A percentile compares a stretch with the other conserved stretches of the same genome.
Conservation (phyloP, 2,329 filamentous ascomycete genomes). For the Didymella segeticola region DNA sequence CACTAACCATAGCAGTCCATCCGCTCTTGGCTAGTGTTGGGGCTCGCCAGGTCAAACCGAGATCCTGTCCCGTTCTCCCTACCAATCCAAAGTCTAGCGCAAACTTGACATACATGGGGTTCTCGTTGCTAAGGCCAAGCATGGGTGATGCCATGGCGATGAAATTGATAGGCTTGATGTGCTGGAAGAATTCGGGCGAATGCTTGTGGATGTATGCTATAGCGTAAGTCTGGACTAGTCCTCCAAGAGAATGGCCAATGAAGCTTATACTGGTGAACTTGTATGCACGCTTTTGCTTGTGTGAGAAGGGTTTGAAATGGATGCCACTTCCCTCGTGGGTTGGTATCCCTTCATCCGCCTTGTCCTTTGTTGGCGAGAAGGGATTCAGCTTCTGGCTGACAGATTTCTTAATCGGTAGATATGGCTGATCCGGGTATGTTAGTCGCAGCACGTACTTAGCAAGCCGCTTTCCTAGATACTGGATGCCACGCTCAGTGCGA, state of each 20-base stretch:
- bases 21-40: conserved; percentile 84
- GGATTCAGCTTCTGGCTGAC: conserved; percentile 58
- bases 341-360: conserved; percentile 56
- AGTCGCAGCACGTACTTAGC: conserved; percentile 88
- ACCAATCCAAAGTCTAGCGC: conserved; percentile 95
- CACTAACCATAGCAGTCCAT: conserved; percentile 86
- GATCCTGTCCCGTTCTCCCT: conserved; percentile 92
- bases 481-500: conserved; percentile 91
- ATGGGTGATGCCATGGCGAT: conserved; percentile 87
- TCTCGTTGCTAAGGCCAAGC: conserved; percentile 93
- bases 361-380: conserved; percentile 52
- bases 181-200: conserved; percentile 86
- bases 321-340: conserved; percentile 68
- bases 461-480: conserved; percentile 92
- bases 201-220: conserved; percentile 97
- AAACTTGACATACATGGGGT: conserved; percentile 96
- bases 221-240: conserved; percentile 89
- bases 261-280: conserved; percentile 95
- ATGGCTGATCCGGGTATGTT: conserved; percentile 94
- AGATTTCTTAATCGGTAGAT: conserved; percentile 69
- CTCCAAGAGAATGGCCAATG: conserved; percentile 88
- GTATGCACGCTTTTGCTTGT: conserved; percentile 66
- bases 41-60: conserved; percentile 92
- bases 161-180: conserved; percentile 89
- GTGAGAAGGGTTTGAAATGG: conserved; percentile 54